These are phyloP conservation scores for Candida nonsorbophila DNA, from an alignment of 805 yeast genomes.

Conservation along the genomic window DNA sequence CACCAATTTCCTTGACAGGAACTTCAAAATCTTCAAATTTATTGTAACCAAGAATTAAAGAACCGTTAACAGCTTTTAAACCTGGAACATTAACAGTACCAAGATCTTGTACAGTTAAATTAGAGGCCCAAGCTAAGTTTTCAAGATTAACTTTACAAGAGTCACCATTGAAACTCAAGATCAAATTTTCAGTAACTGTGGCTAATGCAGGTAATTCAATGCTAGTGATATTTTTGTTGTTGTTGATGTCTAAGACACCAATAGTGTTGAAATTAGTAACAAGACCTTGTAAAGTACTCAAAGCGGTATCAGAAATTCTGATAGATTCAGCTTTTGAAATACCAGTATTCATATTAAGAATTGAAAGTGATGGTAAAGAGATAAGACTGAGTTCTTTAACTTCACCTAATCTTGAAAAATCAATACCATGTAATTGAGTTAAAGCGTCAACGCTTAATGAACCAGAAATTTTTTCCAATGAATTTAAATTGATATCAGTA, in stretches of 20 bases:
- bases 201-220: conserved; percentile 28
- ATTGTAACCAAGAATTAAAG: conserved; percentile 36
- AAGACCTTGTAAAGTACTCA: conserved; percentile 28
- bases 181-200: conserved; percentile 28
- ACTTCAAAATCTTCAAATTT: conserved; percentile 26
- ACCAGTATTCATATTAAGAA: conserved; percentile 31
- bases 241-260: conserved; percentile 33
- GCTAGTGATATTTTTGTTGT: conserved; percentile 36
- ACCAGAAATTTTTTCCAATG: conserved; percentile 28
- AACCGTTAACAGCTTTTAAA: conserved; percentile 36
- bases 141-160: conserved; percentile 27
- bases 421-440: conserved; percentile 34
- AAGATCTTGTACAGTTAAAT: conserved; percentile 40
- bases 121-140: conserved; percentile 35
- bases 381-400: conserved; percentile 28
- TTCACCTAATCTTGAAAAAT: conserved; percentile 24
- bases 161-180: conserved; percentile 37
- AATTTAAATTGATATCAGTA: conserved; percentile 24
- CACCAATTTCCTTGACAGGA: conserved; percentile 31
- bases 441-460: conserved; percentile 29
- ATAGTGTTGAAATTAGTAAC: conserved; percentile 24
- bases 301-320: conserved; percentile 38
- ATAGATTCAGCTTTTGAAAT: conserved; percentile 26
- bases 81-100: conserved; percentile 21
- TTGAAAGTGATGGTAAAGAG: conserved; percentile 38